Base-by-base conservation (phyloP, 2,329 filamentous ascomycete genomes). In the Madurella fahalii region DNA sequence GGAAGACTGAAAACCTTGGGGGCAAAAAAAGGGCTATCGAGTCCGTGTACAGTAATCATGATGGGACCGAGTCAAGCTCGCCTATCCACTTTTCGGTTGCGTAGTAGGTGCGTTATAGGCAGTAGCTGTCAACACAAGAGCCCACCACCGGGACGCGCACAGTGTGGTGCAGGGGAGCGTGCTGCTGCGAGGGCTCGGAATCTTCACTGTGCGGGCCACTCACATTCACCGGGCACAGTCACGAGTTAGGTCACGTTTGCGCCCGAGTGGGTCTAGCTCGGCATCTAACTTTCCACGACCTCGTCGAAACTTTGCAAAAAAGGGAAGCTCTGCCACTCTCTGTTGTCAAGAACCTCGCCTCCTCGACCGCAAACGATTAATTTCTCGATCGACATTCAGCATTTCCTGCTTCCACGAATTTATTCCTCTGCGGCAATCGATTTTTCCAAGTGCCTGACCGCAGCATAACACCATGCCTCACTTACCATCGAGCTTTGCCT, bases 401-500 rank as follows among this genome's bases (percentile, higher is more conserved):
- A 40, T 43, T 32, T 32, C 9, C 40, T 43, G 31, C 52, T 7
- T 11, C 15, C 46, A 48, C 15, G 39, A 44, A 11, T 25, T 32
- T 32, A 18, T 48, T 53, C 32, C 17, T 5, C 17, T 41, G 52
- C 48, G 54, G 48, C 55, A 55, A 61, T 56, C 55, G 47, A 42
- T 43, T 20, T 53, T 46, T 30, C 45, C 44, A 20, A 8, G n/a
- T 20, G 9, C 40, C 16, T 41, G n/a, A 41, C 15, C n/a, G 40
- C 15, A 16, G n/a, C 3, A n/a, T 41, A 25, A 2, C 53, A 63
- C 63, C 63, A 68, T 90, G 87, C 82, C 86, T 76, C 83, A 87
- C 76, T 81, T 90, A 72, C 85, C 87, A 66, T 90, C 88, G 65
- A 91, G 86, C 79, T 92, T 92, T 75, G 88, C 88, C 70, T 90